Evolutionary conservation across 345 rosid genomes (phyloP).

Genomic region (Lepidium aucheri): DNA sequence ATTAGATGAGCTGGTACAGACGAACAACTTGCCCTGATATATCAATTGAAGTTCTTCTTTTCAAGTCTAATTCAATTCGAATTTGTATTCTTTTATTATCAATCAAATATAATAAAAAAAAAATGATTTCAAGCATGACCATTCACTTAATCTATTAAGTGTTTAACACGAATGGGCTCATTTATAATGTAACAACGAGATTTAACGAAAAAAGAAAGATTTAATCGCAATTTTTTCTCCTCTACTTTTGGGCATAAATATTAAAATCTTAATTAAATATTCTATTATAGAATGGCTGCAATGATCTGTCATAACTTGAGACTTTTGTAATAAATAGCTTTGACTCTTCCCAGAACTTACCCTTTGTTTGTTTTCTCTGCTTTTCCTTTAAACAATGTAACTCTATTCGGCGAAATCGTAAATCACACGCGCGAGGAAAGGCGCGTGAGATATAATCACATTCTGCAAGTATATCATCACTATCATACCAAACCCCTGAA

Average conservation of each 20-base stretch:
- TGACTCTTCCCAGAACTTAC: not conserved
- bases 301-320: not conserved
- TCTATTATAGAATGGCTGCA: not conserved
- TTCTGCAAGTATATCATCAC: not conserved
- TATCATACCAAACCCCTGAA: slow-evolving; percentile 10
- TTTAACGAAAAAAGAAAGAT: no score
- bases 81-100: slow-evolving; percentile 14
- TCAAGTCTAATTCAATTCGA: not conserved
- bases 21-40: slow-evolving; percentile 2
- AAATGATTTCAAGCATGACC: no score
- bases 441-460: slow-evolving; percentile 19
- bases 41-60: not conserved
- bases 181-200: no score
- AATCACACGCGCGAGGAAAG: not conserved
- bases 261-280: not conserved
- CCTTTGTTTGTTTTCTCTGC: not conserved
- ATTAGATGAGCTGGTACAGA: not conserved
- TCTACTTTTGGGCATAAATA: not conserved
- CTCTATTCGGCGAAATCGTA: not conserved
- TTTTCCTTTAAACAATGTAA: slow-evolving; percentile 1
- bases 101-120: no score
- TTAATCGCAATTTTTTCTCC: not conserved
- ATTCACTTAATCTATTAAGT: no score
- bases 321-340: not conserved
- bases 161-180: no score